Evolutionary conservation across 108 stramenopile genomes (phyloP).

Genomic region (Poteriospumella lacustris): DNA sequence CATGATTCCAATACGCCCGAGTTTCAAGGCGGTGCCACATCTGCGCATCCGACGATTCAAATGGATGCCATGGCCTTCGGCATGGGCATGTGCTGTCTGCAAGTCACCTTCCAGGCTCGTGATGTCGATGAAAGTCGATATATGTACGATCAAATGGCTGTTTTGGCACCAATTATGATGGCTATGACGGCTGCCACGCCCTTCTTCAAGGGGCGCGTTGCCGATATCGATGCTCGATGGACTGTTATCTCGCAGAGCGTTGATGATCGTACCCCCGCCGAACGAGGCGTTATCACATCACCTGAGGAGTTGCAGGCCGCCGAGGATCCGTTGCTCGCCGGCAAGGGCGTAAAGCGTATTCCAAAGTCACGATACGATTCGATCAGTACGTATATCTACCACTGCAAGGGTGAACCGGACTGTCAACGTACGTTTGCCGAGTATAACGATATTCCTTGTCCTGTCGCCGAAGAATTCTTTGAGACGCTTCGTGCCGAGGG

Average conservation of each 20-base stretch:
- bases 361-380: slow-evolving; percentile 91
- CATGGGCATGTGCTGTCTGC: slow-evolving; percentile 97
- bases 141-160: slow-evolving; percentile 95
- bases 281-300: slow-evolving; percentile 51
- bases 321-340: slow-evolving; percentile 58
- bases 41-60: slow-evolving; percentile 46
- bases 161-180: slow-evolving; percentile 94
- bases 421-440: slow-evolving; percentile 51
- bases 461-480: slow-evolving; percentile 33
- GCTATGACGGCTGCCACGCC: slow-evolving; percentile 94
- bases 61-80: slow-evolving; percentile 99
- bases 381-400: slow-evolving; percentile 87
- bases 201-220: slow-evolving; percentile 77
- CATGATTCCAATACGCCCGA: slow-evolving; percentile 82
- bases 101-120: slow-evolving; percentile 75
- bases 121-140: slow-evolving; percentile 90
- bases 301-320: slow-evolving; percentile 39
- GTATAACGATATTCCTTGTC: slow-evolving; percentile 68
- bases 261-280: slow-evolving; percentile 85
- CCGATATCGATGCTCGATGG: slow-evolving; percentile 94
- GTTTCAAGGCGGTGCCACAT: slow-evolving; percentile 38
- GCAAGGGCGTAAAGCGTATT: slow-evolving; percentile 58
- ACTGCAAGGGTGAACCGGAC: slow-evolving; percentile 45
- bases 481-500: slow-evolving; percentile 67
- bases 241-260: slow-evolving; percentile 85